Evolutionary conservation across 2,329 filamentous ascomycete species (phyloP).

Genomic region (Hypoxylon sp.): DNA sequence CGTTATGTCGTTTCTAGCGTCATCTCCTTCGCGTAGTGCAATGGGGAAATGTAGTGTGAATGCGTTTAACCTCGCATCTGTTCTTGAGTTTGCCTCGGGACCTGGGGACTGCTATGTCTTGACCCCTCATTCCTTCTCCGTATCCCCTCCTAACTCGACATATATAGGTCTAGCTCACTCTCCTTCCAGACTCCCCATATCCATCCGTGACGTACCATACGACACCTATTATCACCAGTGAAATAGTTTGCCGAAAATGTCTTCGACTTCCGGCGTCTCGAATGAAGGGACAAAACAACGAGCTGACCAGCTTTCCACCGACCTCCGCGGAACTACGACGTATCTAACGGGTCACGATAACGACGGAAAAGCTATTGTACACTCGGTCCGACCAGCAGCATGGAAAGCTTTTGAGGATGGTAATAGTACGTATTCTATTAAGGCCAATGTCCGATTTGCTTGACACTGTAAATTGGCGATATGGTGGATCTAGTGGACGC

Average conservation of each 20-base stretch:
- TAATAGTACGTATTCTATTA: conserved; percentile 36
- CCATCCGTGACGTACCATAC: no score
- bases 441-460: not conserved
- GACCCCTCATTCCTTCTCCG: not conserved
- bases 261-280: conserved; percentile 11
- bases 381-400: conserved; percentile 47
- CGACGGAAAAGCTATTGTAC: conserved; percentile 54
- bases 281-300: conserved; percentile 11
- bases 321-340: conserved; percentile 43
- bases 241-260: conserved; percentile 20
- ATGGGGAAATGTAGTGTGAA: not conserved
- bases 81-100: no score
- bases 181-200: not conserved
- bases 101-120: no score
- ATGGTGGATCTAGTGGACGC: not conserved
- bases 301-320: conserved; percentile 29
- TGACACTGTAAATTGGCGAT: not conserved
- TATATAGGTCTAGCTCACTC: not conserved
- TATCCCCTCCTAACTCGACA: not conserved
- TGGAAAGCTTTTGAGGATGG: conserved; percentile 52
- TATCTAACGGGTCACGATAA: conserved; percentile 49
- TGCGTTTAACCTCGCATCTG: no score
- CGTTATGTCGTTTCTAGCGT: not conserved
- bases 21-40: not conserved
- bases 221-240: no score